Conservation (phyloP, 345 rosid species). For the Aquilaria sinensis region DNA sequence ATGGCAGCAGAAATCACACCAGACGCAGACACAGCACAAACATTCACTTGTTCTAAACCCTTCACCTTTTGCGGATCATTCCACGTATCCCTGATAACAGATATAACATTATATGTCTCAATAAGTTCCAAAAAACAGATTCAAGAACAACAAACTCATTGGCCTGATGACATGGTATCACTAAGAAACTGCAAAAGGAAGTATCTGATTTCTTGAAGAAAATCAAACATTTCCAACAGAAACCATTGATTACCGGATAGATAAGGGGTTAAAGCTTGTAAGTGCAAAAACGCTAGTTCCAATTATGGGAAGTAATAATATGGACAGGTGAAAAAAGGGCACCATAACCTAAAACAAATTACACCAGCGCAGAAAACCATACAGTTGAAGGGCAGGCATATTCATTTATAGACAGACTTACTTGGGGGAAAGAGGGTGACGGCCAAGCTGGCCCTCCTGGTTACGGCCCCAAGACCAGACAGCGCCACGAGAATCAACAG, state of each 20-base stretch:
- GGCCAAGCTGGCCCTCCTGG: conserved; percentile 78
- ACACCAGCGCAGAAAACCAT: background rate
- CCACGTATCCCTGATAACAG: conserved; percentile 41
- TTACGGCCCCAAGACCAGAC: conserved; percentile 95
- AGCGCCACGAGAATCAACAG: conserved; percentile 63
- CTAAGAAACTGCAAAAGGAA: too few relatives aligned
- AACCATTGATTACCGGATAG: too few relatives aligned
- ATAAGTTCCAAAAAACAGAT: background rate
- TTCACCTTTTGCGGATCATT: conserved; percentile 62
- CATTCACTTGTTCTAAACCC: conserved; percentile 54
- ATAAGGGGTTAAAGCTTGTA: too few relatives aligned
- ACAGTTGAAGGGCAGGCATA: background rate
- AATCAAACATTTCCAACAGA: too few relatives aligned
- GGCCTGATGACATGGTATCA: too few relatives aligned
- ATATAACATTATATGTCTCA: background rate
- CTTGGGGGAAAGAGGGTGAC: conserved; percentile 35
- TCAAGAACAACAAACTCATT: too few relatives aligned
- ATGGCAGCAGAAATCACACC: conserved; percentile 80
- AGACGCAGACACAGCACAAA: conserved; percentile 62
- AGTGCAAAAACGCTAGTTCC: too few relatives aligned
- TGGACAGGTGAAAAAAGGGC: background rate
- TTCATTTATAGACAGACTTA: conserved; percentile 6
- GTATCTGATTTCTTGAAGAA: too few relatives aligned
- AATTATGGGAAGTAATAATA: background rate
- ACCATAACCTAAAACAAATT: background rate